A percentile compares a stretch with the other conserved stretches of the same genome.
Evolutionary conservation across 1,284 basidiomycete genomes (phyloP).

Genomic region (Ceratobasidium sp.): DNA sequence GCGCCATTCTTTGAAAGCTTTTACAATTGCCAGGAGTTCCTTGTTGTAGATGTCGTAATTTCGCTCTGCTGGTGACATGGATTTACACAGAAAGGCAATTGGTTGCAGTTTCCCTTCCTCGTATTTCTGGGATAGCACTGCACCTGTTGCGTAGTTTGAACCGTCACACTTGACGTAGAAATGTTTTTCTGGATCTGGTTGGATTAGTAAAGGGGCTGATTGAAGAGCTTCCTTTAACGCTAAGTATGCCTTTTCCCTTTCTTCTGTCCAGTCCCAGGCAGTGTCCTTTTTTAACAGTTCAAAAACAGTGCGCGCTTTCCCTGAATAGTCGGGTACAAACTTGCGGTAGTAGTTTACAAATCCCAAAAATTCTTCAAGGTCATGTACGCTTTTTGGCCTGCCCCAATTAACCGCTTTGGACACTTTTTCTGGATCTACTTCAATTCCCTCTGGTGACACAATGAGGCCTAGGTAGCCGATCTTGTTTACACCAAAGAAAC

Average conservation of each 20-base stretch:
- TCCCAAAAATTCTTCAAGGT: no score
- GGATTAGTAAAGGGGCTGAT: neutral
- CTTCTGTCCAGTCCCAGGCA: neutral
- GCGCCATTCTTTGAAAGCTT: neutral
- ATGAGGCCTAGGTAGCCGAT: constrained; percentile 53
- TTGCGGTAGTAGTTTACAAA: no score
- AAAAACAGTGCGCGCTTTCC: constrained; percentile 48
- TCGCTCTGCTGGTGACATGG: neutral
- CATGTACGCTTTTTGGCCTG: no score
- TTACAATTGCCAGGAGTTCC: neutral
- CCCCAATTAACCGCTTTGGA: constrained; percentile 47
- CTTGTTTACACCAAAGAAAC: constrained; percentile 46
- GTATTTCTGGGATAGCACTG: constrained; percentile 14
- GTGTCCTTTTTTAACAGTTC: neutral
- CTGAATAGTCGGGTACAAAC: constrained; percentile 51
- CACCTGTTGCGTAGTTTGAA: constrained; percentile 24
- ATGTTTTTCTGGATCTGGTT: neutral
- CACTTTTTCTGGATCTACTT: constrained; percentile 51
- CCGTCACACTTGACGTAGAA: constrained; percentile 21
- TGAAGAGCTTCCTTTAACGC: neutral
- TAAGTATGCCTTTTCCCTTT: neutral
- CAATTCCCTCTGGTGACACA: constrained; percentile 43
- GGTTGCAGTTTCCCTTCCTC: constrained; percentile 19
- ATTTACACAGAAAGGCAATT: neutral
- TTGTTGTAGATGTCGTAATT: constrained; percentile 5